A percentile compares a stretch with the other conserved stretches of the same genome.
phyloP scores from a whole-genome alignment of 2,329 filamentous ascomycete genomes.

The Lizonia empirigonia region DNA sequence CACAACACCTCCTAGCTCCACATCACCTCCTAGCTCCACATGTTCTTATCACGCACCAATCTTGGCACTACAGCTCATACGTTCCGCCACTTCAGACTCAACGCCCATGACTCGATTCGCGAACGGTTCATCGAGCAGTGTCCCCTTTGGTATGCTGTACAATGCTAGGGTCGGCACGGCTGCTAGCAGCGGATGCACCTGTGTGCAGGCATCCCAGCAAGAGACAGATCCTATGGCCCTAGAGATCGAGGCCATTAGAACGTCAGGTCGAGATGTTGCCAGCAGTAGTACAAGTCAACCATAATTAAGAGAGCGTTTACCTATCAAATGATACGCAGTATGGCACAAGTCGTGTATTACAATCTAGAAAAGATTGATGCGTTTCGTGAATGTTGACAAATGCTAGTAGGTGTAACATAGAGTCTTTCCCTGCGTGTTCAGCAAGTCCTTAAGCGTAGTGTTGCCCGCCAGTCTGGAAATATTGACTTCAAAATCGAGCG shows the following conservation, averaged over 20 bases:
- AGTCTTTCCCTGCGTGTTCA: conserved; percentile 30
- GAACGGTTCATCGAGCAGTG: background rate
- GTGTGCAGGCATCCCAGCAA: background rate
- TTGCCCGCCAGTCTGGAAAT: conserved; percentile 37
- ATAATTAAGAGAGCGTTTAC: background rate
- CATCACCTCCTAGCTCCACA: background rate
- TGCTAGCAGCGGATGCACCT: background rate
- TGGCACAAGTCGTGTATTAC: background rate
- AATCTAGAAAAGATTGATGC: too few relatives aligned
- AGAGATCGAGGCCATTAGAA: background rate
- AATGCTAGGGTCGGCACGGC: background rate
- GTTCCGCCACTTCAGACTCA: background rate
- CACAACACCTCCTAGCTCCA: background rate
- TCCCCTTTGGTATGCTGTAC: background rate
- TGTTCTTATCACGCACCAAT: background rate
- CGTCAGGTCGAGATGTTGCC: background rate
- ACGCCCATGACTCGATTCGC: background rate
- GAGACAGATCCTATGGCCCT: background rate
- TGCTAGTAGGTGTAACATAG: conserved; percentile 33
- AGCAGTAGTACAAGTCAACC: background rate
- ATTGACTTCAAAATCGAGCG: conserved; percentile 40
- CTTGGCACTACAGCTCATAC: background rate
- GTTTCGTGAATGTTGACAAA: background rate
- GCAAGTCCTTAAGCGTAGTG: conserved; percentile 34
- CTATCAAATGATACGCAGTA: background rate